Conservation (phyloP, 2,329 filamentous ascomycete species). For the Diaporthe sp. region DNA sequence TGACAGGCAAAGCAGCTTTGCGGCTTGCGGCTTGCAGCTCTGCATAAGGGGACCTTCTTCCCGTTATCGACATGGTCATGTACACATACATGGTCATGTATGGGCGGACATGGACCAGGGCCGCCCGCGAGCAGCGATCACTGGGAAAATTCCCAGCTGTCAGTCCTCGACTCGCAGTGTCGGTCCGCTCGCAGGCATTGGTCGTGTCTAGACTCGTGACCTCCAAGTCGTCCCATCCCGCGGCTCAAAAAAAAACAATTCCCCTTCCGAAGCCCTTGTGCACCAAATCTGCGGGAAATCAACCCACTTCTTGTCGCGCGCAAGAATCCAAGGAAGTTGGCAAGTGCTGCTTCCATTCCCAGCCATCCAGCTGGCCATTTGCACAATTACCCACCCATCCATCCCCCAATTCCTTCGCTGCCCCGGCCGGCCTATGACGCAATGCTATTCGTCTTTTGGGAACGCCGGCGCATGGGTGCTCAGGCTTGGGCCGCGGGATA, state of each 20-base stretch:
- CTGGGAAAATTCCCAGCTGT: not conserved
- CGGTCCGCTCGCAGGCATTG: not conserved
- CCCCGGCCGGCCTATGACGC: constrained; percentile 33
- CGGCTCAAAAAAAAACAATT: constrained; percentile 23
- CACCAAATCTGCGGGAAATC: not conserved
- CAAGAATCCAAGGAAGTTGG: not conserved
- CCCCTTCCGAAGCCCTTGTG: not conserved
- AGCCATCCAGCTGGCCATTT: not conserved
- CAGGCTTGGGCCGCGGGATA: constrained; percentile 10
- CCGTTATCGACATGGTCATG: constrained; percentile 20
- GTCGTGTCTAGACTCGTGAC: constrained; percentile 9
- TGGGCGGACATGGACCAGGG: constrained; percentile 19
- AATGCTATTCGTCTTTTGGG: constrained; percentile 24
- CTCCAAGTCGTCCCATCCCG: not conserved
- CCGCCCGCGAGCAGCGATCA: not conserved
- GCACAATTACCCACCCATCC: constrained; percentile 7
- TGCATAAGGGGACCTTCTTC: not conserved
- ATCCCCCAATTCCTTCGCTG: constrained; percentile 27
- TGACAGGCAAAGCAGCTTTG: constrained; percentile 9
- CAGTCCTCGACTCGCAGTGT: constrained; percentile 17
- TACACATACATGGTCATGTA: not conserved
- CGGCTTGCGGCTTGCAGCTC: constrained; percentile 11
- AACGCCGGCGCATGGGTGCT: not conserved
- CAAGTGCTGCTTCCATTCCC: constrained; percentile 21
- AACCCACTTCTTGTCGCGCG: constrained; percentile 10